Conservation (phyloP, 768 basidiomycete species). For the Pleurotus djamor region DNA sequence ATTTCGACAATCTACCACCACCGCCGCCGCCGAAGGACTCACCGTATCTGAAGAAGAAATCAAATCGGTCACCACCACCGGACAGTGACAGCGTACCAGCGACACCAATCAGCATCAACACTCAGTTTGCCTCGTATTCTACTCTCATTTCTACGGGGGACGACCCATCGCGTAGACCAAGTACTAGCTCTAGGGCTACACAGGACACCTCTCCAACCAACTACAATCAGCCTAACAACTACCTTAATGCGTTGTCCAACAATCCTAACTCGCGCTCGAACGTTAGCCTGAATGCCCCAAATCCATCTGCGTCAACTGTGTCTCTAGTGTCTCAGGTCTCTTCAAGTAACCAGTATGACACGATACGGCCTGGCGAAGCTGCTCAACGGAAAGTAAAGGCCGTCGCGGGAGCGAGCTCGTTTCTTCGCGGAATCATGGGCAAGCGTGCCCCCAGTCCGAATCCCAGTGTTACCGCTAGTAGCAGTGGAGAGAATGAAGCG, state of each 20-base stretch:
- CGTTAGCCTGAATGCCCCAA: neutral
- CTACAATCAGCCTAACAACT: neutral
- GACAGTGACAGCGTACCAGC: slow-evolving; percentile 32
- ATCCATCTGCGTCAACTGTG: neutral
- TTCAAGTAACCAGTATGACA: slow-evolving; percentile 2
- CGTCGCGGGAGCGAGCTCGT: slow-evolving; percentile 2
- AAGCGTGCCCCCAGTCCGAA: slow-evolving; percentile 3
- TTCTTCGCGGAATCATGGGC: slow-evolving; percentile 6
- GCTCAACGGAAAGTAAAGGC: slow-evolving; percentile 3
- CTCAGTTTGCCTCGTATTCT: slow-evolving; percentile 24
- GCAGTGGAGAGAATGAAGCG: slow-evolving; percentile 3
- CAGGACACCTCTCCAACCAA: slow-evolving; percentile 14
- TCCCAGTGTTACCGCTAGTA: slow-evolving; percentile 2
- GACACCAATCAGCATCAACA: slow-evolving; percentile 32
- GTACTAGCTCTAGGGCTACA: slow-evolving; percentile 22
- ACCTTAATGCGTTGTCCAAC: neutral
- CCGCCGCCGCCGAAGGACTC: slow-evolving; percentile 67
- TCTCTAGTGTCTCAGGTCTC: slow-evolving; percentile 4
- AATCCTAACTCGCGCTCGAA: slow-evolving; percentile 6
- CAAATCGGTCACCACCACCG: slow-evolving; percentile 11
- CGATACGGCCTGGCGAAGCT: slow-evolving; percentile 1
- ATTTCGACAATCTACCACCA: slow-evolving; percentile 35
- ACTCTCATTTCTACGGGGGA: slow-evolving; percentile 4
- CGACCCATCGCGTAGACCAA: slow-evolving; percentile 18
- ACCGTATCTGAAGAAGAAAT: slow-evolving; percentile 37